These are phyloP conservation scores for Rosa lucieae DNA, from an alignment of 306 rosid species.

Conservation along the genomic window DNA sequence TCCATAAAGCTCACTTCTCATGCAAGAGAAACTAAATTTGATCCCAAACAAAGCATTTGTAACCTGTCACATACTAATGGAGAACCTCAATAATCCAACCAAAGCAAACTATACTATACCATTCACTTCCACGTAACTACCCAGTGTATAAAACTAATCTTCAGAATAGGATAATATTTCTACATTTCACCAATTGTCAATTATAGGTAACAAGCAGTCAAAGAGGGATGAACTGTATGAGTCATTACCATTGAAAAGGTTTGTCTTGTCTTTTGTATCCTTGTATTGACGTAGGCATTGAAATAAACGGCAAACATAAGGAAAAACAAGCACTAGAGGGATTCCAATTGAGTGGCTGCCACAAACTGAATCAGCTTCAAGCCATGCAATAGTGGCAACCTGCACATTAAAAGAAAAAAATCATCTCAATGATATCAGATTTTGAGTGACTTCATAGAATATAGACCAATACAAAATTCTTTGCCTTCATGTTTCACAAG, in stretches of 20 bases:
- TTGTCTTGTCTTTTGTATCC: slow-evolving; percentile 77
- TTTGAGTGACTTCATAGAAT: neutral
- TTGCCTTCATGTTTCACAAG: neutral
- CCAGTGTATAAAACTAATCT: neutral
- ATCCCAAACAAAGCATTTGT: neutral
- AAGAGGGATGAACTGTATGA: neutral
- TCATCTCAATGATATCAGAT: neutral
- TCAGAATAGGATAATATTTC: neutral
- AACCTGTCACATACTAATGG: neutral
- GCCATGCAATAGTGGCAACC: slow-evolving; percentile 99
- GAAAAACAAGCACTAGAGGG: slow-evolving; percentile 87
- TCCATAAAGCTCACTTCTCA: neutral
- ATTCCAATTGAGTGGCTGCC: slow-evolving; percentile 94
- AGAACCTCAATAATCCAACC: neutral
- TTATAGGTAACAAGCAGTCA: neutral
- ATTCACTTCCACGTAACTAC: neutral
- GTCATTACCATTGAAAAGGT: slow-evolving; percentile 74
- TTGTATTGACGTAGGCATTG: slow-evolving; percentile 94
- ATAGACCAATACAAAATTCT: neutral
- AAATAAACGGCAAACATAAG: slow-evolving; percentile 82
- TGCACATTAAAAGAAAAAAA: slow-evolving; percentile 18
- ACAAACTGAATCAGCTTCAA: slow-evolving; percentile 98
- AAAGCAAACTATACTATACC: neutral
- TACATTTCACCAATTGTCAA: neutral
- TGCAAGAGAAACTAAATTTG: neutral